Base-by-base conservation (phyloP, 2,329 filamentous ascomycete species). In the Waltergamsia citrina region DNA sequence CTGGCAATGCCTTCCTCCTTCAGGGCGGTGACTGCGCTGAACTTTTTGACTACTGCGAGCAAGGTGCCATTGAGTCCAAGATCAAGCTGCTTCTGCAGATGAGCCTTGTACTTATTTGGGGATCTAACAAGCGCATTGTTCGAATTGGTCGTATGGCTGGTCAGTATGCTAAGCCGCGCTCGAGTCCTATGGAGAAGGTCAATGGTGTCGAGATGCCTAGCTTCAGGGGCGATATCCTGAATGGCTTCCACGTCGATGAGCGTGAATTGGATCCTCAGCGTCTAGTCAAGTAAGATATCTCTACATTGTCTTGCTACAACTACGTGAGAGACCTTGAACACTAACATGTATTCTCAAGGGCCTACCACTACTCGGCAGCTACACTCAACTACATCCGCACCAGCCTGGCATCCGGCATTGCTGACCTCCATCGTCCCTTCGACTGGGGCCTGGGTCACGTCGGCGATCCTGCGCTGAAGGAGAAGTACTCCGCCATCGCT, bases 11-110 rank as follows among this genome's bases (percentile, higher is more conserved):
- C 10, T 96, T 98, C 56, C 69, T 98, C 8, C 75, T 98, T 4
- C 92, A 98, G 63, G 92, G 92, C 39, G 92, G 90, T 41, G 92
- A 98, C 62, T 98, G 92, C 53, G 92, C 92, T 12, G 92, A 98
- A 64, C 73, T 96, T 8, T 98, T 98, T 51, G 86, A 92, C 58
- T 98, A 98, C 67, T 98, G 92, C 60, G 80, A 84, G 48, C 81
- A 87, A 54, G 73, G 74, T 11, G 82, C 84, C 43, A 95, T 98
- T 46, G 87, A 96, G 61, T 82, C 85, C 42, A 98, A 96, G 68
- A 86, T 96, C 59, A 96, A 96, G 63, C 74, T 98, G 18, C 72
- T 98, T 20, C 67, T 98, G 39, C 92, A 98, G 63, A 96, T 98
- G 90, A 94, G 85, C 44, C 65, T 98, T 46, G 85, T 98, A 2